Evolutionary conservation across 2,329 filamentous ascomycete species (phyloP).

Genomic region (Lachnellula subtilissima): DNA sequence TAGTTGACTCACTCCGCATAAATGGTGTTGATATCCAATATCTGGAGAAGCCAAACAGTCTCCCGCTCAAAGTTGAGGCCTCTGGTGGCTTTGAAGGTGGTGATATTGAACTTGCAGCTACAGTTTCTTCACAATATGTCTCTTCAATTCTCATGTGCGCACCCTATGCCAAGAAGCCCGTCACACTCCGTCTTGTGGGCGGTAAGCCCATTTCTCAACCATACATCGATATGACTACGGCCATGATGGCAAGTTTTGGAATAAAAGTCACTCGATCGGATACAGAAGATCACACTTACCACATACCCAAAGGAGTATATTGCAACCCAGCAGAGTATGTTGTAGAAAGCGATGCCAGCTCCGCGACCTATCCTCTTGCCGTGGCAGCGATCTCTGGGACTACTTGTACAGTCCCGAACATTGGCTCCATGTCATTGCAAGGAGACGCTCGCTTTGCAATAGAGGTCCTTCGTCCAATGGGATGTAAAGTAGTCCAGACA

Average conservation of each 20-base stretch:
- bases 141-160: slow-evolving; percentile 96
- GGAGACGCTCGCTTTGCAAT: slow-evolving; percentile 93
- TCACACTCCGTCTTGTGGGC: slow-evolving; percentile 86
- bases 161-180: slow-evolving; percentile 90
- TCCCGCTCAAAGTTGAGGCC: slow-evolving; percentile 79
- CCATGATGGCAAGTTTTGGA: slow-evolving; percentile 95
- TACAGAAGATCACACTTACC: slow-evolving; percentile 83
- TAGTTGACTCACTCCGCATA: slow-evolving; percentile 81
- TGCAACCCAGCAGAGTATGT: slow-evolving; percentile 79
- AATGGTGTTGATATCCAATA: slow-evolving; percentile 90
- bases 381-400: slow-evolving; percentile 94
- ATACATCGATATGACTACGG: slow-evolving; percentile 98
- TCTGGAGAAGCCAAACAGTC: slow-evolving; percentile 73
- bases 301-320: slow-evolving; percentile 83
- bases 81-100: slow-evolving; percentile 81
- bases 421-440: slow-evolving; percentile 85
- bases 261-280: slow-evolving; percentile 71
- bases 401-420: slow-evolving; percentile 93
- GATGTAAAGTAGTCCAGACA: slow-evolving; percentile 82
- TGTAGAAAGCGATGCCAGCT: slow-evolving; percentile 96
- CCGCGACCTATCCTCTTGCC: slow-evolving; percentile 90
- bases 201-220: slow-evolving; percentile 95
- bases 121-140: slow-evolving; percentile 98
- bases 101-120: slow-evolving; percentile 85
- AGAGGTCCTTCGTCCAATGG: slow-evolving; percentile 88